Base-by-base conservation (phyloP, 441 rosid genomes). In the Gossypium armourianum region DNA sequence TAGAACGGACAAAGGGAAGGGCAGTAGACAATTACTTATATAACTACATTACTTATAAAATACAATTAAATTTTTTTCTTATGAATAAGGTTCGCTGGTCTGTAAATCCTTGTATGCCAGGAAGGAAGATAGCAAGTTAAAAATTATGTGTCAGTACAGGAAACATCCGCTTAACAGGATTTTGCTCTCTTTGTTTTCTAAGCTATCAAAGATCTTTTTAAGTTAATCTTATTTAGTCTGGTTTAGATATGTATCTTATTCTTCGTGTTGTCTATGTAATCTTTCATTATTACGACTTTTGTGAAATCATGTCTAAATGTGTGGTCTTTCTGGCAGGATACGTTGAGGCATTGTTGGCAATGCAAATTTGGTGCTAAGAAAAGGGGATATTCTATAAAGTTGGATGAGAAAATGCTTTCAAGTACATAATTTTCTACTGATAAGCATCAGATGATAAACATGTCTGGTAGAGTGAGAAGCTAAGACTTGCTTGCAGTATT, bases 271-370 rank as follows among this genome's bases (percentile, higher is more conserved):
- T 47, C 17, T 62, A 2, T 57, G 1, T 2, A 47, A 40, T 59
- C n/a, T 29, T 29, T 64, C 24, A 13, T 67, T 61, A 47, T 28
- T 55, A 7, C 54, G 43, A 32, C 28, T 28, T 45, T 73, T 60
- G 45, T 53, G 36, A 26, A 32, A 43, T 59, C 70, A 47, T 45
- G 28, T 36, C 40, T 53, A 47, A 47, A 29, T 55, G 29, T 3
- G 15, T 78, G 56, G 26, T 63, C 63, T 74, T 67, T 52, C 12
- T 78, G 70, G 75, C 82, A 85, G 86, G 84, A 61, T 45, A 45
- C 4, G 36, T 73, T 65, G 20, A 24, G 1, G 7, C 56, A 36
- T 28, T 62, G n/a, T 40, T 54, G 74, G 52, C 45, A 13, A 8
- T 52, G 59, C 7, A 60, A 54, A 9, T 36, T 36, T 8, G 13